Percentiles rank a stretch among this genome's conserved stretches.
Conservation (phyloP, 805 yeast genomes). For the Lipomyces yamadae region DNA sequence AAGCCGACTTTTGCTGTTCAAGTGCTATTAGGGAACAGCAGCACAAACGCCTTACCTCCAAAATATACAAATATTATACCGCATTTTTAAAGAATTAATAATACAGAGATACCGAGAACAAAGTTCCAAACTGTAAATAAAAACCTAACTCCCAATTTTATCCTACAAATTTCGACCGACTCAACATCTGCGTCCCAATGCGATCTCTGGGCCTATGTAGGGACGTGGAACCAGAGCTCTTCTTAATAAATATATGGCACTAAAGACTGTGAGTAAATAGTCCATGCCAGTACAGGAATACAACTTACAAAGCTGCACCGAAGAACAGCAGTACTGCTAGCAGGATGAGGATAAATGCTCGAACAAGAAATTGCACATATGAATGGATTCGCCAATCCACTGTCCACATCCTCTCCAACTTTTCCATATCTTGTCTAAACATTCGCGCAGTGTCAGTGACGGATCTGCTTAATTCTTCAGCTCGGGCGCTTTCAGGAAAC, state of each 20-base stretch:
- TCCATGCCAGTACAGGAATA: background rate
- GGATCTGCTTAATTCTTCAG: background rate
- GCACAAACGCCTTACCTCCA: background rate
- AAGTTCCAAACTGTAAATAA: background rate
- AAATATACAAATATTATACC: background rate
- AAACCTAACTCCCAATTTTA: background rate
- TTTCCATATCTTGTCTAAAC: slow-evolving; percentile 3
- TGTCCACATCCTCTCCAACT: slow-evolving; percentile 3
- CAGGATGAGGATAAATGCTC: background rate
- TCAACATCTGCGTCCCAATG: background rate
- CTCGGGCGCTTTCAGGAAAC: background rate
- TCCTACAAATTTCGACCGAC: background rate
- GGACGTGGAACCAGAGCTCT: slow-evolving; percentile 2
- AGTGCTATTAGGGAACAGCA: no score
- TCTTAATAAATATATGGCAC: background rate
- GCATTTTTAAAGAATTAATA: background rate
- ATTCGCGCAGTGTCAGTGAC: background rate
- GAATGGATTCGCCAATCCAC: background rate
- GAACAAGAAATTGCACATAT: background rate
- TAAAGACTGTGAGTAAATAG: background rate
- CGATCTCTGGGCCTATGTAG: background rate
- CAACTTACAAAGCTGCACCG: slow-evolving; percentile 1
- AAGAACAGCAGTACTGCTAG: background rate
- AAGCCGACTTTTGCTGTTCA: no score
- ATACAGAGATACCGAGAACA: background rate